These are phyloP conservation scores for Phytophthora syringae DNA, from an alignment of 352 stramenopile genomes.

Conservation along the genomic window DNA sequence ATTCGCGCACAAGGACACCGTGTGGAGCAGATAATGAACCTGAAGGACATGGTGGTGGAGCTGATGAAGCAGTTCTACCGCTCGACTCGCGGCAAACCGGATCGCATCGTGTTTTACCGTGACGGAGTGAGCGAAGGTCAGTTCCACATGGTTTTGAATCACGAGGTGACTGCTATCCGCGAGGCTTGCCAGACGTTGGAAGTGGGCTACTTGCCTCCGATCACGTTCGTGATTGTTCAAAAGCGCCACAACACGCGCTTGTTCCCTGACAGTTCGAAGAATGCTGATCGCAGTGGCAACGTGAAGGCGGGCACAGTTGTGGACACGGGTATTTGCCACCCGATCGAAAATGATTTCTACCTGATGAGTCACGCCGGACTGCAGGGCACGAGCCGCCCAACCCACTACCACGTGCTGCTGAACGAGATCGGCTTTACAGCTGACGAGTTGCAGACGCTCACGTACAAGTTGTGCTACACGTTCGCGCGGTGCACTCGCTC, in stretches of 20 bases:
- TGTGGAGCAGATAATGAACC: constrained; percentile 76
- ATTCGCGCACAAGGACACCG: constrained; percentile 80
- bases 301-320: constrained; percentile 80
- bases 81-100: constrained; percentile 58
- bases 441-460: constrained; percentile 73
- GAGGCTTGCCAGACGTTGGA: constrained; percentile 71
- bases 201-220: constrained; percentile 62
- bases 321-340: constrained; percentile 87
- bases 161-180: constrained; percentile 80
- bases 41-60: constrained; percentile 71
- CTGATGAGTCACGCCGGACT: constrained; percentile 86
- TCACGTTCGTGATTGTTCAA: constrained; percentile 90
- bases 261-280: constrained; percentile 51
- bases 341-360: constrained; percentile 89
- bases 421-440: constrained; percentile 77
- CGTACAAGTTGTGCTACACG: constrained; percentile 84
- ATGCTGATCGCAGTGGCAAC: constrained; percentile 74
- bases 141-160: constrained; percentile 84
- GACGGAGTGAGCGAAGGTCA: constrained; percentile 91
- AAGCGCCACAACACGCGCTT: constrained; percentile 90
- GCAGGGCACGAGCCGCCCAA: constrained; percentile 85
- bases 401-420: constrained; percentile 87
- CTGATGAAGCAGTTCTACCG: constrained; percentile 80
- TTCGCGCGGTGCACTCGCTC: constrained; percentile 86
- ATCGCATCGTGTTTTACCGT: constrained; percentile 87